Percentiles rank a stretch among this genome's conserved stretches.
Evolutionary conservation across 331 rosid genomes (phyloP).

Genomic region (Acacia pycnantha): DNA sequence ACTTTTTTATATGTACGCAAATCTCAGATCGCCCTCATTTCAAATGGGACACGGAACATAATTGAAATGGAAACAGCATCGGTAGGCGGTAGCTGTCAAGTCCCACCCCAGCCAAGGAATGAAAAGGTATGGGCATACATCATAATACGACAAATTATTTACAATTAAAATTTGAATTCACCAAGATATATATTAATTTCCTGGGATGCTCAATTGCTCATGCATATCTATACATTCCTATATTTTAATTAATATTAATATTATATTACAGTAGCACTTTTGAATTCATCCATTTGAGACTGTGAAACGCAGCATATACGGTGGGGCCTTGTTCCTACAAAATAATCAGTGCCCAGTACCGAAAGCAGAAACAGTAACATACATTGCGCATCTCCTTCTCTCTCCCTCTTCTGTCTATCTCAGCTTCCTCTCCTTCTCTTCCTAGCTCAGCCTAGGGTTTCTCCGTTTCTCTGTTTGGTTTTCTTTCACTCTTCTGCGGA

Average conservation of each 20-base stretch:
- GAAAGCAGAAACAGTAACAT: slow-evolving; percentile 40
- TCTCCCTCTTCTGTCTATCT: slow-evolving; percentile 24
- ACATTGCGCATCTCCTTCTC: slow-evolving; percentile 31
- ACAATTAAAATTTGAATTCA: neutral
- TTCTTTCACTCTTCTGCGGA: slow-evolving; percentile 20
- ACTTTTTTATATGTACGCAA: neutral
- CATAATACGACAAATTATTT: neutral
- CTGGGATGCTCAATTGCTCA: neutral
- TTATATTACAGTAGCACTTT: neutral
- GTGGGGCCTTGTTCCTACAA: slow-evolving; percentile 52
- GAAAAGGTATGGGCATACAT: slow-evolving; percentile 1
- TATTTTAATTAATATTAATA: neutral
- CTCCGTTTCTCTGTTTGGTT: neutral
- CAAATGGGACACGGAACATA: slow-evolving; percentile 15
- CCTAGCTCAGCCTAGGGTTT: slow-evolving; percentile 45
- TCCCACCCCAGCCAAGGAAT: neutral
- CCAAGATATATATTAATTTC: neutral
- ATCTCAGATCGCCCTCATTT: slow-evolving; percentile 41
- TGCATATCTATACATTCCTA: neutral
- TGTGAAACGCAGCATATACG: slow-evolving; percentile 30
- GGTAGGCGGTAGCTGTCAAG: neutral
- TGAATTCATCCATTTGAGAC: neutral
- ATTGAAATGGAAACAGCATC: neutral
- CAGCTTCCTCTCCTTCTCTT: slow-evolving; percentile 19
- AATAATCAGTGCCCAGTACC: slow-evolving; percentile 70